Conservation (phyloP, 2,329 filamentous ascomycete genomes). For the Epichloe bromicola region DNA sequence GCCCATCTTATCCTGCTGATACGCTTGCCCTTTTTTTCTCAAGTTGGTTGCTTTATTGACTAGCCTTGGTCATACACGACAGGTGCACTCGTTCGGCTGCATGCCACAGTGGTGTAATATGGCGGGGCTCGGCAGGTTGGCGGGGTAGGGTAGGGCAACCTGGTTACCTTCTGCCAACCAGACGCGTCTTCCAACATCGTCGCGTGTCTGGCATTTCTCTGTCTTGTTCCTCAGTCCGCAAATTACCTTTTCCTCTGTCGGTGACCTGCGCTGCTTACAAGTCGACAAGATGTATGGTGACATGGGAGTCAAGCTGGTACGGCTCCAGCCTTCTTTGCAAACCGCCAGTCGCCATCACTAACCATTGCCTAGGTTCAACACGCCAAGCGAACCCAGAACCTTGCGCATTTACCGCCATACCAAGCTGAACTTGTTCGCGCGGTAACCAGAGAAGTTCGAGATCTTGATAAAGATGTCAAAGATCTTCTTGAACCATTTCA, state of each 20-base stretch:
- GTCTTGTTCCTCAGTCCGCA: neutral
- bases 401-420: conserved; percentile 78
- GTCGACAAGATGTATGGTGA: conserved; percentile 64
- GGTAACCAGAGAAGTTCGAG: conserved; percentile 82
- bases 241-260: neutral
- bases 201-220: neutral
- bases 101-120: too few relatives aligned
- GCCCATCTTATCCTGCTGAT: neutral
- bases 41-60: too few relatives aligned
- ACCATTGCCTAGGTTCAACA: conserved; percentile 59
- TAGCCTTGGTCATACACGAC: too few relatives aligned
- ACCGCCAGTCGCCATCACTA: neutral
- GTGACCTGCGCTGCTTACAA: neutral
- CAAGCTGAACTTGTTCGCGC: conserved; percentile 82
- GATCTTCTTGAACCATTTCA: conserved; percentile 71
- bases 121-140: neutral
- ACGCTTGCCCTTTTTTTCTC: neutral
- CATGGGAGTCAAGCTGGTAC: conserved; percentile 70
- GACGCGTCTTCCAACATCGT: neutral
- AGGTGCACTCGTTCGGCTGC: too few relatives aligned
- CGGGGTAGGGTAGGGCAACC: neutral
- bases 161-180: neutral
- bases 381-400: conserved; percentile 84
- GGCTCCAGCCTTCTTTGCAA: conserved; percentile 9
- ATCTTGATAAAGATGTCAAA: conserved; percentile 76